Evolutionary conservation across 2,329 filamentous ascomycete genomes (phyloP), one percentile per base, ranked within the genome.

Genomic region (Cladosporium sp.): DNA sequence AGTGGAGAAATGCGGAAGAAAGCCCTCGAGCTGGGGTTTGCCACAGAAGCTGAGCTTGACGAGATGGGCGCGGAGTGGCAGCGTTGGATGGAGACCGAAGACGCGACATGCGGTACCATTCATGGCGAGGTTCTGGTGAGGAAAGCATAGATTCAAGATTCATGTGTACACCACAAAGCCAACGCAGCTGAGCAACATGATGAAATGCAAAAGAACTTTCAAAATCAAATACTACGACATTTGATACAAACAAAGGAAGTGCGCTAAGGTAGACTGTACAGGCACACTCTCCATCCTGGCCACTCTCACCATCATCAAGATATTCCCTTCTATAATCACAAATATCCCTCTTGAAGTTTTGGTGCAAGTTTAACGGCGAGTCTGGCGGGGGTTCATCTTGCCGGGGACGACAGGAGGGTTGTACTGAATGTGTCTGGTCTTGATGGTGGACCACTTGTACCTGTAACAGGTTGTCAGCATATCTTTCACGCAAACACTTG

Each of bases 361-460:
- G 14, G 36, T 37, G 43, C 28, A 36, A 40, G 17, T 59, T 55
- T 59, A 59, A 38, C 58, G 58, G 42, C 58, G 58, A n/a, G 30
- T 38, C 42, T 59, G 50, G 40, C 20, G 34, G 37, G 40, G 51
- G 58, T 59, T 55, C 51, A 30, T 59, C 58, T 59, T 59, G 58
- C 37, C 51, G 36, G 58, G 40, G 36, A 7, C 30, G 50, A 20
- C 43, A n/a, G 58, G 58, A 34, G 58, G 58, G 50, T 59, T 54
- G 58, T 59, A 59, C 50, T 47, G 37, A 36, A 59, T 81, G 88
- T 97, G 96, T 74, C 94, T 88, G 70, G 92, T 89, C 88, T 99
- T 99, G 77, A 99, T 81, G 72, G 89, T 87, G 61, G 92, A 84
- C 94, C 94, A 99, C 87, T 97, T 99, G 88, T 99, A 99, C 70